phyloP scores from a whole-genome alignment of 2,329 filamentous ascomycete species.

The Aureobasidium melanogenum region DNA sequence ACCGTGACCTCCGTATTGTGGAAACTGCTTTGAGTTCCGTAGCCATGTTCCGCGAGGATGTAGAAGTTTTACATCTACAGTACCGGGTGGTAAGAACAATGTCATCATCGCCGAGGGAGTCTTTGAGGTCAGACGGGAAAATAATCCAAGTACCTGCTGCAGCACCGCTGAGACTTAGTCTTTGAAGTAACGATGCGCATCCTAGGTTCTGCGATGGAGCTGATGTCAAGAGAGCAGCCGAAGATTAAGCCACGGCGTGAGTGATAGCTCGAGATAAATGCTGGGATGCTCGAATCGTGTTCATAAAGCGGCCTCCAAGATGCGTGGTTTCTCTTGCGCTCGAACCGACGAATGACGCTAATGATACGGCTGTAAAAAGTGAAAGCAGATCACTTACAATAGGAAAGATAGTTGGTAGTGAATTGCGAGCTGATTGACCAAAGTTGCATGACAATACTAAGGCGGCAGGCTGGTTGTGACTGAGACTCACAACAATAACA shows the following conservation, averaged over 20 bases:
- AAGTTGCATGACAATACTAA: no score
- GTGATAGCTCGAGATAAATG: not conserved
- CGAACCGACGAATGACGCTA: no score
- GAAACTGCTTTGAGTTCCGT: not conserved
- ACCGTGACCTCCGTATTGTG: constrained; percentile 8
- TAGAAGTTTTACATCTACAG: not conserved
- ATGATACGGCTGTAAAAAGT: no score
- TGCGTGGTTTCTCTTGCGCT: no score
- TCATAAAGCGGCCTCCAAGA: no score
- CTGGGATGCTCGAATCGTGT: no score
- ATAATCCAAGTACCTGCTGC: not conserved
- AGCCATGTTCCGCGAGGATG: not conserved
- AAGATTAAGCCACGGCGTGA: not conserved
- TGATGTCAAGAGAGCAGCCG: not conserved
- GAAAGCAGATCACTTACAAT: no score
- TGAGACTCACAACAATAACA: no score
- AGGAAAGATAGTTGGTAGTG: no score
- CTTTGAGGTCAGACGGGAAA: not conserved
- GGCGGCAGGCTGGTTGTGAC: no score
- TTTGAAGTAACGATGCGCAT: no score
- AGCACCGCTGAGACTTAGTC: not conserved
- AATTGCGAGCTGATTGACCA: no score
- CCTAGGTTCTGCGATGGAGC: constrained; percentile 9
- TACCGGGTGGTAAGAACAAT: constrained; percentile 6
- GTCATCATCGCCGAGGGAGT: constrained; percentile 5